A percentile compares a stretch with the other conserved stretches of the same genome.
Evolutionary conservation across 1,139 yeast genomes (phyloP).

Genomic region (Zygotorulaspora mrakii): DNA sequence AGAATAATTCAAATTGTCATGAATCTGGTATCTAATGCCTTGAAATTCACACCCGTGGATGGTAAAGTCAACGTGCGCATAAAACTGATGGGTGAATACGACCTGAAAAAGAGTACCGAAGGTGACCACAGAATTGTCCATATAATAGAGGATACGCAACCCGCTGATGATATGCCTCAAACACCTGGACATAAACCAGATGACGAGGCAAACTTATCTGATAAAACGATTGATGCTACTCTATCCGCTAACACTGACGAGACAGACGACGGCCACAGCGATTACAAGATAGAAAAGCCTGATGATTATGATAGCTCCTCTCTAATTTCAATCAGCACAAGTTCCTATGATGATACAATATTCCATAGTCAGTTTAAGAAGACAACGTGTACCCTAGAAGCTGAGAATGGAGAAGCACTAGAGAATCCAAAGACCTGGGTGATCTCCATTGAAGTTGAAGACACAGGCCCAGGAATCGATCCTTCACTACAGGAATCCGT

Average conservation of each 20-base stretch:
- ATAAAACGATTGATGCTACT: slow-evolving; percentile 5
- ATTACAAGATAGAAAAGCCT: slow-evolving; percentile 16
- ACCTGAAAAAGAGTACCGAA: slow-evolving; percentile 43
- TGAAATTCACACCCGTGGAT: slow-evolving; percentile 84
- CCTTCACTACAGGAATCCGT: slow-evolving; percentile 74
- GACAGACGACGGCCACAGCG: slow-evolving; percentile 13
- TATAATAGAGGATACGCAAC: slow-evolving; percentile 32
- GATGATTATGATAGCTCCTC: slow-evolving; percentile 36
- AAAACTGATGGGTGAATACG: slow-evolving; percentile 68
- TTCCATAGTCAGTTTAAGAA: slow-evolving; percentile 50
- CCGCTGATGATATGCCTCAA: neutral
- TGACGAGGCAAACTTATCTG: neutral
- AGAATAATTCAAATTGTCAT: slow-evolving; percentile 82
- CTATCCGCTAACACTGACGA: slow-evolving; percentile 12
- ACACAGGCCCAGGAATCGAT: slow-evolving; percentile 92
- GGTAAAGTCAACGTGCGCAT: slow-evolving; percentile 73
- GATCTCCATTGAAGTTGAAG: slow-evolving; percentile 68
- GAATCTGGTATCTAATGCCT: slow-evolving; percentile 81
- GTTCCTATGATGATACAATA: slow-evolving; percentile 53
- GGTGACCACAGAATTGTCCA: slow-evolving; percentile 40
- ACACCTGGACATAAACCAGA: neutral
- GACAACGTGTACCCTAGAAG: slow-evolving; percentile 23
- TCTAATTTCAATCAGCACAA: slow-evolving; percentile 47
- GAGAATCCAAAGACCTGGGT: slow-evolving; percentile 31
- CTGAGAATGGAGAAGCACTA: slow-evolving; percentile 22